phyloP scores from a whole-genome alignment of 2,329 filamentous ascomycete genomes.

The Fusarium sacchari region DNA sequence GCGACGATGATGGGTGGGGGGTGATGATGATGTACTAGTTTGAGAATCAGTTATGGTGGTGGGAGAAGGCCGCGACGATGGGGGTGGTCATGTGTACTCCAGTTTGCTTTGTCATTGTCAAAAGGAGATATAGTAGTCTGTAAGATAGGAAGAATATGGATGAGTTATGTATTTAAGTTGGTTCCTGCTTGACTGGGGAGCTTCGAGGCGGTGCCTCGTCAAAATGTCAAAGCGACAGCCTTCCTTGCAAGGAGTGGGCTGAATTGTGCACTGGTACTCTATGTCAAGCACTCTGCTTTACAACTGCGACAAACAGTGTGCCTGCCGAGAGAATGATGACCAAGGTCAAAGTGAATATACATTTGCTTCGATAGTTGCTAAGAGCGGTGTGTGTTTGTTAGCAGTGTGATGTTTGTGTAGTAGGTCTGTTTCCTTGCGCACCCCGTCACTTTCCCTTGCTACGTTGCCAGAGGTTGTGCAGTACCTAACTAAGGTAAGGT shows the following conservation, averaged over 20 bases:
- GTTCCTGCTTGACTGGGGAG: too few relatives aligned
- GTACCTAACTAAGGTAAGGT: neutral
- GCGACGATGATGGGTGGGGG: neutral
- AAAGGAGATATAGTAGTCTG: neutral
- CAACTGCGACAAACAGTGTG: neutral
- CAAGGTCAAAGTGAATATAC: too few relatives aligned
- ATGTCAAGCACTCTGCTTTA: neutral
- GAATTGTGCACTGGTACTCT: neutral
- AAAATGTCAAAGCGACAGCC: neutral
- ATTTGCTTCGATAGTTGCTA: neutral
- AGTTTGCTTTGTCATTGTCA: neutral
- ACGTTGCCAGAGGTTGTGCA: neutral
- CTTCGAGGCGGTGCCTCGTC: neutral
- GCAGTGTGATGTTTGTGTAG: neutral
- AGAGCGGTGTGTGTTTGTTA: neutral
- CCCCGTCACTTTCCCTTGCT: too few relatives aligned
- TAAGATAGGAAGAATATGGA: neutral
- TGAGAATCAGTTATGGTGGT: neutral
- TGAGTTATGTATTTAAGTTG: neutral
- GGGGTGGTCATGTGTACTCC: neutral
- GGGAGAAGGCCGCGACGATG: neutral
- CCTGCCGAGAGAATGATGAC: accelerated
- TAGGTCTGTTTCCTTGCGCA: neutral
- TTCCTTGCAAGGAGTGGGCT: neutral
- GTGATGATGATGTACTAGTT: neutral